Conservation (phyloP, 1,284 basidiomycete species). For the Sporisorium reilianum region DNA sequence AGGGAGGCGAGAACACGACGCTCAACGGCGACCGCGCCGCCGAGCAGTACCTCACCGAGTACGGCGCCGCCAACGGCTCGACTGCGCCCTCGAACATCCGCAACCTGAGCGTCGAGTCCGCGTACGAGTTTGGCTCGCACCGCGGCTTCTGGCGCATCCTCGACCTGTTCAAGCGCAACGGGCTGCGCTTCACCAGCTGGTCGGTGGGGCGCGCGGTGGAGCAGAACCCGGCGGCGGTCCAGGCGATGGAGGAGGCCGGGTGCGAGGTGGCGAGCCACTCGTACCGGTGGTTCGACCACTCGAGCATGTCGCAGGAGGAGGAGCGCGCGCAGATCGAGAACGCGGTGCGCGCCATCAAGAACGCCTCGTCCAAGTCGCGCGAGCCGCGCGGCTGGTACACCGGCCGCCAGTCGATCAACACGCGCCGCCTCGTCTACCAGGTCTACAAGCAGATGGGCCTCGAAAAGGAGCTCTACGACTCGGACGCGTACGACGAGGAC, state of each 20-base stretch:
- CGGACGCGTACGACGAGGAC: constrained; percentile 70
- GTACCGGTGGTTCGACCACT: constrained; percentile 70
- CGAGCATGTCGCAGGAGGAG: constrained; percentile 60
- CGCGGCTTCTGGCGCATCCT: constrained; percentile 70
- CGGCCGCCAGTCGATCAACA: constrained; percentile 66
- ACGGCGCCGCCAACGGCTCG: constrained; percentile 55
- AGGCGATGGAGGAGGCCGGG: constrained; percentile 64
- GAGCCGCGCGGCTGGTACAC: constrained; percentile 70
- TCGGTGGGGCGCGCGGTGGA: constrained; percentile 69
- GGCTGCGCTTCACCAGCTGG: constrained; percentile 67
- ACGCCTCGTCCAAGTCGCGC: constrained; percentile 54
- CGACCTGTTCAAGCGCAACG: constrained; percentile 67
- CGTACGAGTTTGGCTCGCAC: constrained; percentile 70
- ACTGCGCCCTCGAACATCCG: constrained; percentile 53
- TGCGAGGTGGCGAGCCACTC: constrained; percentile 70
- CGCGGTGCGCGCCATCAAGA: constrained; percentile 67
- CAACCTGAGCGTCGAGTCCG: constrained; percentile 68
- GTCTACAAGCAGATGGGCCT: constrained; percentile 58
- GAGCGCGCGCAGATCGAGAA: constrained; percentile 66
- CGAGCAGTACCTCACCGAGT: constrained; percentile 68
- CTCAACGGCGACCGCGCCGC: constrained; percentile 65
- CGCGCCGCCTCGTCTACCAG: constrained; percentile 65
- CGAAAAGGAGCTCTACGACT: constrained; percentile 62
- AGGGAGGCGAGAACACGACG: constrained; percentile 69
- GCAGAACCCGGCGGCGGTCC: constrained; percentile 67